Percentiles rank a stretch among this genome's conserved stretches.
Evolutionary conservation across 208 protist species (phyloP).

Genomic region (Acanthamoeba royreba): DNA sequence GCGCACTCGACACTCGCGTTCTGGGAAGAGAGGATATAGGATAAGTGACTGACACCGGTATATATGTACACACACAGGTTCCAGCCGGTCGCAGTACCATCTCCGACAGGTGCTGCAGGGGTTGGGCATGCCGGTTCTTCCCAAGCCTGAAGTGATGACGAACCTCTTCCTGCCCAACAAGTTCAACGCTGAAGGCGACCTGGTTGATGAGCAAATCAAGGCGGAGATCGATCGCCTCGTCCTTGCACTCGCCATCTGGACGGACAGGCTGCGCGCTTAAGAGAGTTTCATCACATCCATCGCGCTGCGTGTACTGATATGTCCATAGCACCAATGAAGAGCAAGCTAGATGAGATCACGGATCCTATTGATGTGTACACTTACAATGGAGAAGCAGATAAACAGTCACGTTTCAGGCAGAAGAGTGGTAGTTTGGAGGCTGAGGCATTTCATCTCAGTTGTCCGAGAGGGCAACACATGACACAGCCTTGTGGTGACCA

Average conservation of each 20-base stretch:
- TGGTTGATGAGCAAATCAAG: background rate
- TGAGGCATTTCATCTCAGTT: background rate
- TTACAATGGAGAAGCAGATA: background rate
- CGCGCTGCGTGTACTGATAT: background rate
- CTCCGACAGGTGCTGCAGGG: background rate
- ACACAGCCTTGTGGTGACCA: conserved; percentile 85
- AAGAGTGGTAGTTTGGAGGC: too few relatives aligned
- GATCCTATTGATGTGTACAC: conserved; percentile 8
- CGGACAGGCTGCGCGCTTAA: background rate
- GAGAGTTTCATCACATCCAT: background rate
- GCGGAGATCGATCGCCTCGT: background rate
- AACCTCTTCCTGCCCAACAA: background rate
- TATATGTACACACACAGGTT: background rate
- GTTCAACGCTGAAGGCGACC: background rate
- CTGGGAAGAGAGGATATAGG: too few relatives aligned
- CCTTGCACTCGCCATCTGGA: background rate
- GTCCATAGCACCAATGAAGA: background rate
- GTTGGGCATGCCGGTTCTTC: background rate
- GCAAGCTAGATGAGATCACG: too few relatives aligned
- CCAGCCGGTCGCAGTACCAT: conserved; percentile 17
- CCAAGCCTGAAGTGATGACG: background rate
- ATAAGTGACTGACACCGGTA: too few relatives aligned
- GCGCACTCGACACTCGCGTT: too few relatives aligned
- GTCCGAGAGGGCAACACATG: conserved; percentile 77
- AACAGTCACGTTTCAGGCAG: background rate